phyloP scores from a whole-genome alignment of 2,329 filamentous ascomycete genomes.

The Fusarium scirpi region DNA sequence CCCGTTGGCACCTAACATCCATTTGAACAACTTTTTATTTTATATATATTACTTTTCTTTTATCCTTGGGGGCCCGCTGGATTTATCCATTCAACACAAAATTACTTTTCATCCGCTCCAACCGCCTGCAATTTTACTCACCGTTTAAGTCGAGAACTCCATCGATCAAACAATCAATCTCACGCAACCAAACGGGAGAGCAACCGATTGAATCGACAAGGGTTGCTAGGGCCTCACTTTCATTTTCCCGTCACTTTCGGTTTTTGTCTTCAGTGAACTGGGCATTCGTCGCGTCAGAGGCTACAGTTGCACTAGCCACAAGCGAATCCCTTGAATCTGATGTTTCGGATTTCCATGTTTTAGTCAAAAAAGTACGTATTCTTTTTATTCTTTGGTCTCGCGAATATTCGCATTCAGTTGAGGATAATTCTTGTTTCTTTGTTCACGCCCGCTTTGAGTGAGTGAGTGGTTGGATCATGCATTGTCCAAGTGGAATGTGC shows the following conservation, averaged over 20 bases:
- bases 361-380: constrained; percentile 36
- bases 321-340: constrained; percentile 33
- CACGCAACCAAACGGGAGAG: constrained; percentile 26
- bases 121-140: constrained; percentile 11
- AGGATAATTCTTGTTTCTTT: not conserved
- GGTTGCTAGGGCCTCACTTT: constrained; percentile 19
- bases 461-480: constrained; percentile 22
- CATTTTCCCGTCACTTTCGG: constrained; percentile 2
- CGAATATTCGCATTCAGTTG: constrained; percentile 17
- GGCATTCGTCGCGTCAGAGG: constrained; percentile 29
- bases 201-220: constrained; percentile 18
- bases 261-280: not conserved
- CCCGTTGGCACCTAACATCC: constrained; percentile 11
- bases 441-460: constrained; percentile 19
- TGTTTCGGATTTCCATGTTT: constrained; percentile 42
- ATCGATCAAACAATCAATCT: not conserved
- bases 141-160: not conserved
- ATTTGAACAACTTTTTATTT: constrained; percentile 8
- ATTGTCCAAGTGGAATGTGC: constrained; percentile 30
- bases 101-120: constrained; percentile 19
- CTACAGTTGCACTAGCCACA: constrained; percentile 33
- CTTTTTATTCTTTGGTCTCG: constrained; percentile 1
- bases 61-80: not conserved
- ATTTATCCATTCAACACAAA: not conserved
- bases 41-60: constrained; percentile 4